Conservation (phyloP, 1,284 basidiomycete genomes). For the Naganishia cerealis region DNA sequence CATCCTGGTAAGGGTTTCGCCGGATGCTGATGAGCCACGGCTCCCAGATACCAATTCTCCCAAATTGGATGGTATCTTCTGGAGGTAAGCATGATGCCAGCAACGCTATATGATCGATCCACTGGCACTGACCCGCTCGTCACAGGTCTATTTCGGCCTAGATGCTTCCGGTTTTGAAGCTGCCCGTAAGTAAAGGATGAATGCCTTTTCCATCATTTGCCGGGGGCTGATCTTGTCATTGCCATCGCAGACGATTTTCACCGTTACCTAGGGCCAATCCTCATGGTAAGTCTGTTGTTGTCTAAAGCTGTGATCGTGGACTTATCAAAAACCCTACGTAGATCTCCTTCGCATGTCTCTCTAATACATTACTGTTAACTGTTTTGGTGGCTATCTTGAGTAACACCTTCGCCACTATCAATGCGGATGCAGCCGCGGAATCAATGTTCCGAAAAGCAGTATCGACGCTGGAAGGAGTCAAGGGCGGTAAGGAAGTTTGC, state of each 20-base stretch:
- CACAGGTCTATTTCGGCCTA: conserved; percentile 67
- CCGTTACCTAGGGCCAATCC: conserved; percentile 74
- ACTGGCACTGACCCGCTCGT: not conserved
- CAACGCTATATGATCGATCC: no score
- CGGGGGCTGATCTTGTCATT: conserved; percentile 41
- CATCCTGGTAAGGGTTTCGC: conserved; percentile 26
- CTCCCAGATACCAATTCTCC: conserved; percentile 32
- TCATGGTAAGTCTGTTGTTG: conserved; percentile 62
- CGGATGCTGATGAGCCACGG: not conserved
- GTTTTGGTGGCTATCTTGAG: conserved; percentile 71
- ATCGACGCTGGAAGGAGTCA: conserved; percentile 75
- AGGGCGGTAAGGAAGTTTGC: conserved; percentile 41
- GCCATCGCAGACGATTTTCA: conserved; percentile 64
- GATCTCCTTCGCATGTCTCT: conserved; percentile 75
- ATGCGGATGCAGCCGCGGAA: conserved; percentile 86
- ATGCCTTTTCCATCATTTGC: conserved; percentile 34
- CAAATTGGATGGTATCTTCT: conserved; percentile 55
- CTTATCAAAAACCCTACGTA: conserved; percentile 3
- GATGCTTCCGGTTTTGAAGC: conserved; percentile 79
- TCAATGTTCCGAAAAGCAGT: conserved; percentile 91
- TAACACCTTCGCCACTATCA: conserved; percentile 88
- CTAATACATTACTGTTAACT: conserved; percentile 65
- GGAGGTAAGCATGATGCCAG: conserved; percentile 37
- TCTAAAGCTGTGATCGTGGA: not conserved
- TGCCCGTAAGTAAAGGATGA: conserved; percentile 61